These are phyloP conservation scores for Solanum raphanifolium DNA, from an alignment of 257 asterid species.

Conservation along the genomic window DNA sequence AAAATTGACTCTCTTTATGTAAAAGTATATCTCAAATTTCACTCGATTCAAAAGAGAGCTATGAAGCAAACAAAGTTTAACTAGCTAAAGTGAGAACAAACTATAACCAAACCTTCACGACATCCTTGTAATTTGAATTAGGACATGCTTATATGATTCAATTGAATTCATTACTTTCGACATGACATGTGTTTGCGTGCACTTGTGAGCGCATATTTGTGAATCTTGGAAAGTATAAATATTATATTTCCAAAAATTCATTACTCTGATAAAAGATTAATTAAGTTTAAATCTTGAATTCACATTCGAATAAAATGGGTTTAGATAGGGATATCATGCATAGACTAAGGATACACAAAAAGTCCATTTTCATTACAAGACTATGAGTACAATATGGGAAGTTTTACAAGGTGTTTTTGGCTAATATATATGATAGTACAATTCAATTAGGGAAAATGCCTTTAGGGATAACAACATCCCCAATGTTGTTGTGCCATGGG, in stretches of 20 bases:
- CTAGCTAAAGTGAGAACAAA: background rate
- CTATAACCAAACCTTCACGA: background rate
- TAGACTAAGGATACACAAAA: background rate
- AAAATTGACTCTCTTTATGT: background rate
- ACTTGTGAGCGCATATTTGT: background rate
- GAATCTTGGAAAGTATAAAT: background rate
- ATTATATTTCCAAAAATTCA: background rate
- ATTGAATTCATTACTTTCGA: background rate
- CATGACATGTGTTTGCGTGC: background rate
- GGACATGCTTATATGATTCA: background rate
- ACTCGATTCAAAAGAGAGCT: background rate
- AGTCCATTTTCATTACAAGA: background rate
- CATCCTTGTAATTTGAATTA: background rate
- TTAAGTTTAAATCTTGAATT: background rate
- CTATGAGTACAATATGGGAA: background rate
- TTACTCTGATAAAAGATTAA: background rate
- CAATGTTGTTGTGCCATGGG: constrained; percentile 99
- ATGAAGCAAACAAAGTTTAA: background rate
- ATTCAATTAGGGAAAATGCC: constrained; percentile 14
- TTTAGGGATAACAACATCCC: constrained; percentile 60
- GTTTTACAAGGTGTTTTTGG: constrained; percentile 8
- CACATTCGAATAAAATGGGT: background rate
- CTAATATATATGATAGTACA: background rate
- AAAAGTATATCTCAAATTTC: background rate
- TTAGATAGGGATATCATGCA: background rate